Evolutionary conservation across 2,329 filamentous ascomycete species (phyloP).

Genomic region (Talaromyces sp.): DNA sequence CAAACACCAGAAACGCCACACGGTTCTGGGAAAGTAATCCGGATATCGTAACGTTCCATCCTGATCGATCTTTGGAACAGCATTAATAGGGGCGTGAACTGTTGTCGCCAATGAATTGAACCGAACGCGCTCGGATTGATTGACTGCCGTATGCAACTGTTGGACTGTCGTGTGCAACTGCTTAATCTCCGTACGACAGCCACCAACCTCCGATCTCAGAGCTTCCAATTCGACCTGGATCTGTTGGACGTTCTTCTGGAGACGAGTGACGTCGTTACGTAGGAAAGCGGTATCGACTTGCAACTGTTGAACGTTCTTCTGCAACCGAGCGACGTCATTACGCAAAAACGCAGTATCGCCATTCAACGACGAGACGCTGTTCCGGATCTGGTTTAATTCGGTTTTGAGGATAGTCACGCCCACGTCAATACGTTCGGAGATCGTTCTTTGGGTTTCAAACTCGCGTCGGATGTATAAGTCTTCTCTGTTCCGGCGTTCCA

Average conservation of each 20-base stretch:
- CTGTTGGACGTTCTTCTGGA: slow-evolving; percentile 40
- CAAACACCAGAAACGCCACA: slow-evolving; percentile 45
- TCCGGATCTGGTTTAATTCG: slow-evolving; percentile 38
- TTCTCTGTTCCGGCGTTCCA: slow-evolving; percentile 41
- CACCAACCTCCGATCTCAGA: slow-evolving; percentile 36
- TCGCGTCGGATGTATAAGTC: slow-evolving; percentile 42
- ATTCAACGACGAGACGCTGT: slow-evolving; percentile 37
- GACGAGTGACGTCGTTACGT: slow-evolving; percentile 37
- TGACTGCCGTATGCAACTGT: slow-evolving; percentile 34
- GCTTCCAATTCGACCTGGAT: slow-evolving; percentile 37
- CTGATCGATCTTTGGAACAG: slow-evolving; percentile 36
- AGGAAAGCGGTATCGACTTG: slow-evolving; percentile 37
- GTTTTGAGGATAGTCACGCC: slow-evolving; percentile 37
- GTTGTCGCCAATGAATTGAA: slow-evolving; percentile 44
- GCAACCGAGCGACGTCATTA: slow-evolving; percentile 38
- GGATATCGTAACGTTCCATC: slow-evolving; percentile 39
- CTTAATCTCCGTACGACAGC: slow-evolving; percentile 38
- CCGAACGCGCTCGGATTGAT: slow-evolving; percentile 37
- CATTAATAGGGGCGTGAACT: slow-evolving; percentile 38
- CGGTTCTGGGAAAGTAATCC: slow-evolving; percentile 39
- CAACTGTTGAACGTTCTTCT: slow-evolving; percentile 38
- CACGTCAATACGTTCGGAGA: slow-evolving; percentile 34
- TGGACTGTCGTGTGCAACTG: slow-evolving; percentile 38
- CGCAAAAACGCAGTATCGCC: slow-evolving; percentile 38
- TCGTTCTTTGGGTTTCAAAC: slow-evolving; percentile 37